A percentile compares a stretch with the other conserved stretches of the same genome.
Conservation (phyloP, 2,329 filamentous ascomycete genomes). For the Alternaria ethzedia region DNA sequence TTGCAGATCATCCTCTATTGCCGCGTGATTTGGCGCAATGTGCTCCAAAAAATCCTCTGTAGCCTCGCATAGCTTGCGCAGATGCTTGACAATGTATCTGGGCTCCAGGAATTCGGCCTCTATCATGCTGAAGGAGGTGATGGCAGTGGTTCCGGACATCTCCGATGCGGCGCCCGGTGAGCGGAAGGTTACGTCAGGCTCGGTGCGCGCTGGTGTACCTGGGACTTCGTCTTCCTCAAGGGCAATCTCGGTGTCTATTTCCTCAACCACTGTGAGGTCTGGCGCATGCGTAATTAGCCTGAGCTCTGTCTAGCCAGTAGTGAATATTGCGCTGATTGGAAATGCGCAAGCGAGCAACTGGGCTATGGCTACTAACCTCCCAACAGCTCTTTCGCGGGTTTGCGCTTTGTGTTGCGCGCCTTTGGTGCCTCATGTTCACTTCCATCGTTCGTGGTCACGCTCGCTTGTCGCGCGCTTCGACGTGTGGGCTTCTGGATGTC, state of each 20-base stretch:
- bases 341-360: neutral
- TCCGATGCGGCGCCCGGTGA: constrained; percentile 50
- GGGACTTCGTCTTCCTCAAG: constrained; percentile 24
- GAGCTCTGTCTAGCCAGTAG: neutral
- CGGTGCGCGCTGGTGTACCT: constrained; percentile 28
- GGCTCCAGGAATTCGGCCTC: constrained; percentile 52
- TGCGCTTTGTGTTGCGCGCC: constrained; percentile 29
- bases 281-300: constrained; percentile 15
- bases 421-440: constrained; percentile 24
- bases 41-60: constrained; percentile 39
- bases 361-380: constrained; percentile 35
- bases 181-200: constrained; percentile 21
- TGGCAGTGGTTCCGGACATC: constrained; percentile 56
- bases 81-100: constrained; percentile 50
- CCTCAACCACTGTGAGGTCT: constrained; percentile 47
- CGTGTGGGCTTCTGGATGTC: constrained; percentile 29
- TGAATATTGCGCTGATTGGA: neutral
- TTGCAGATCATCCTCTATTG: constrained; percentile 22
- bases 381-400: constrained; percentile 27
- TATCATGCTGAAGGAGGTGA: constrained; percentile 54
- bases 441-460: constrained; percentile 36
- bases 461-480: constrained; percentile 37
- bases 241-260: constrained; percentile 33
- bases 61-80: constrained; percentile 47
- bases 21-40: constrained; percentile 36